Evolutionary conservation across 2,329 filamentous ascomycete genomes (phyloP), one percentile per base, ranked within the genome.

Genomic region (Thelonectria rubi): DNA sequence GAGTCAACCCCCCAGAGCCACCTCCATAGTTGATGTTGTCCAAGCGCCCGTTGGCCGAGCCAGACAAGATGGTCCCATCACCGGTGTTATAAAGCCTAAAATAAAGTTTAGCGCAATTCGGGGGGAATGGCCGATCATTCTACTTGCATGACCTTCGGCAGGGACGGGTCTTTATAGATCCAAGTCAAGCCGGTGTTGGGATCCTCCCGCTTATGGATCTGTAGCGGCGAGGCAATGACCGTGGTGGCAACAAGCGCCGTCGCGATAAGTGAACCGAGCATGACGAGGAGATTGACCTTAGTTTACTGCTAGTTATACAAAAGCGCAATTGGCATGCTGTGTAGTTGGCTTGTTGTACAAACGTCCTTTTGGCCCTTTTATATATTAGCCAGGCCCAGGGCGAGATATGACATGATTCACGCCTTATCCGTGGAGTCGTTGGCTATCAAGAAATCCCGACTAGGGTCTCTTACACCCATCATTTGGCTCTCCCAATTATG

Each of bases 21-120:
- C 50, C 50, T 26, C 34, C 37, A n/a, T 53, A 53, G 50, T 53
- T 53, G 21, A 53, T 43, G 21, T 43, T 51, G 20, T 51, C 49
- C 49, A 51, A 51, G 20, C 49, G 49, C 18, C 49, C 49, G 6
- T 51, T 15, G 34, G 34, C 40, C 8, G 49, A 51, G 32, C 49
- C 49, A 10, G 49, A 40, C 20, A 51, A 18, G 49, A 51, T 51
- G 21, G 49, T 51, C 15, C 49, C 49, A 26, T 51, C 49, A 10
- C 49, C 49, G 15, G 49, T 51, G 20, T 51, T 51, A 12, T 51
- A 51, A 17, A 51, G 12, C 49, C 49, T 51, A 24, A 12, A 30
- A 26, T n/a, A 17, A 26, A 40, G 1, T 7, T 51, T 24, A 51
- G 49, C 39, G 12, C 10, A 30, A 5, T 17, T 26, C 12, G 3